phyloP scores from a whole-genome alignment of 768 basidiomycete species.

The Lentinula sp. region DNA sequence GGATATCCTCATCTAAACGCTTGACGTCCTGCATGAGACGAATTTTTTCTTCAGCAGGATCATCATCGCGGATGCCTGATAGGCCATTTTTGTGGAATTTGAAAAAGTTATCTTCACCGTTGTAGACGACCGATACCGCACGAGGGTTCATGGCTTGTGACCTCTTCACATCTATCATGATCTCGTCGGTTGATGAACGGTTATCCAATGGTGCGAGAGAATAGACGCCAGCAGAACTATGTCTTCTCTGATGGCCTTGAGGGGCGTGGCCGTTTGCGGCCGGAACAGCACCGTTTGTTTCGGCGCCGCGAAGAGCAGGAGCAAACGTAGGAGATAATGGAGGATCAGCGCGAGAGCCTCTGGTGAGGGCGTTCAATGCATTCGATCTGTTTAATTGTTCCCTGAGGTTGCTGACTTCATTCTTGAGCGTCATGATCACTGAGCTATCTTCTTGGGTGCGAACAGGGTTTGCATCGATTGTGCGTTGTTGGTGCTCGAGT shows the following conservation, averaged over 20 bases:
- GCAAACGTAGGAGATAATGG: conserved; percentile 85
- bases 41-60: conserved; percentile 94
- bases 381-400: conserved; percentile 97
- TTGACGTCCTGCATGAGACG: conserved; percentile 87
- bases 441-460: conserved; percentile 79
- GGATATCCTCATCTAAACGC: conserved; percentile 87
- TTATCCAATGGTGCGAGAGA: conserved; percentile 51
- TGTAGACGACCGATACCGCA: conserved; percentile 84
- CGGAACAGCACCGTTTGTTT: conserved; percentile 38
- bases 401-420: conserved; percentile 85
- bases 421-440: conserved; percentile 84
- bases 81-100: conserved; percentile 62
- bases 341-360: conserved; percentile 61
- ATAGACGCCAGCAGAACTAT: conserved; percentile 82
- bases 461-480: conserved; percentile 55
- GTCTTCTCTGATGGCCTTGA: conserved; percentile 62
- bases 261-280: conserved; percentile 22
- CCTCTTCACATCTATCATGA: conserved; percentile 69
- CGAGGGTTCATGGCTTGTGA: conserved; percentile 69
- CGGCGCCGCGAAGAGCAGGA: conserved; percentile 59
- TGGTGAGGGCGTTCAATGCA: conserved; percentile 82
- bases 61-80: conserved; percentile 72
- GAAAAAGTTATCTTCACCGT: conserved; percentile 71
- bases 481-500: conserved; percentile 71
- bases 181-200: conserved; percentile 73